Conservation (phyloP, 2,329 filamentous ascomycete species). For the Ambrosiella beaveri region DNA sequence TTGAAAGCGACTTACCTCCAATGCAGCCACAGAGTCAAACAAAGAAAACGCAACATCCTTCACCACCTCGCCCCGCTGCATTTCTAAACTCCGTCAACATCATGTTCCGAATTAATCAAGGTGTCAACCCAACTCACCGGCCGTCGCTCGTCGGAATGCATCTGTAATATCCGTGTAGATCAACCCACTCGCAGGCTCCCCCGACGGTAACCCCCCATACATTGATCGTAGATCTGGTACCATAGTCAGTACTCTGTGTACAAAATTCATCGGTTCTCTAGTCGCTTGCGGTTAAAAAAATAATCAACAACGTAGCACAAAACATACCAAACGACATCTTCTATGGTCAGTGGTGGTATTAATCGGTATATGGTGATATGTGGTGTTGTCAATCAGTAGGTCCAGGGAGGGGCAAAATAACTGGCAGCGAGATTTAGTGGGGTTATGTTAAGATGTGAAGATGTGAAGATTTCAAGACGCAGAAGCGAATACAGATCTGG, state of each 20-base stretch:
- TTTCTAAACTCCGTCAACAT: conserved; percentile 3
- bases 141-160: conserved; percentile 7
- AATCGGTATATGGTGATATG: neutral
- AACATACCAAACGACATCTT: neutral
- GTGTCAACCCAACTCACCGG: conserved; percentile 3
- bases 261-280: neutral
- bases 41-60: conserved; percentile 91
- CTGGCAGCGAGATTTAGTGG: no score
- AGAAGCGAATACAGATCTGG: no score
- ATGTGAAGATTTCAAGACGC: no score
- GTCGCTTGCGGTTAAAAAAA: neutral
- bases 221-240: neutral
- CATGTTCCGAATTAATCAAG: neutral
- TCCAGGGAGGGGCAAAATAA: neutral
- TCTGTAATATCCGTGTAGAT: conserved; percentile 12
- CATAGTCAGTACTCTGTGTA: neutral
- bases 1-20: conserved; percentile 38
- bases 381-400: neutral
- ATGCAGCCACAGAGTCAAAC: conserved; percentile 79
- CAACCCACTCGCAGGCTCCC: conserved; percentile 5
- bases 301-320: neutral
- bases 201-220: neutral
- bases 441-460: no score
- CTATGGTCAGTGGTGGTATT: neutral
- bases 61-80: conserved; percentile 50